Evolutionary conservation across 768 basidiomycete genomes (phyloP).

Genomic region (Trametes meyenii): DNA sequence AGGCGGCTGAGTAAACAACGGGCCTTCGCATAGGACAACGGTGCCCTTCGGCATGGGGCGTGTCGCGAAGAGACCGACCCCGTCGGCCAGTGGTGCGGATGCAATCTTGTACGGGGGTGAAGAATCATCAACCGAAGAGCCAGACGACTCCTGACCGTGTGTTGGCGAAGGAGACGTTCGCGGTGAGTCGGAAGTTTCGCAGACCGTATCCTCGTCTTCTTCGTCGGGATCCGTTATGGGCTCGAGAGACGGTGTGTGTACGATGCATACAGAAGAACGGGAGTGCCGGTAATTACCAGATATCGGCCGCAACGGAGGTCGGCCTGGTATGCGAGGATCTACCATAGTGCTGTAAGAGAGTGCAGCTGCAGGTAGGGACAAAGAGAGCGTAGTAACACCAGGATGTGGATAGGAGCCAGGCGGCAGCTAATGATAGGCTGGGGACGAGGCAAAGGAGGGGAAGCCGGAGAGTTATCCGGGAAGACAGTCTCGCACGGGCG

Average conservation of each 20-base stretch:
- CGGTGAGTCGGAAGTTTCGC: slow-evolving; percentile 1
- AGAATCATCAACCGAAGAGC: slow-evolving; percentile 10
- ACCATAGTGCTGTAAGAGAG: not conserved
- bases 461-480: slow-evolving; percentile 4
- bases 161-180: slow-evolving; percentile 1
- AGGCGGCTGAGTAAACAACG: slow-evolving; percentile 31
- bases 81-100: slow-evolving; percentile 22
- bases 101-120: slow-evolving; percentile 22
- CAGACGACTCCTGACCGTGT: slow-evolving; percentile 11
- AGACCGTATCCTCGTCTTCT: slow-evolving; percentile 14
- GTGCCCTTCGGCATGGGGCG: slow-evolving; percentile 30
- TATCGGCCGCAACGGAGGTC: not conserved
- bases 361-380: not conserved
- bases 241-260: slow-evolving; percentile 17
- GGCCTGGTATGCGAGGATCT: slow-evolving; percentile 1
- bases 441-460: slow-evolving; percentile 2
- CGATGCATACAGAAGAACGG: slow-evolving; percentile 16
- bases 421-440: not conserved
- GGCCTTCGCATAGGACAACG: slow-evolving; percentile 31
- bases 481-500: not conserved
- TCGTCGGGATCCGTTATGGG: slow-evolving; percentile 17
- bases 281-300: slow-evolving; percentile 5
- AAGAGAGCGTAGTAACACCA: not conserved
- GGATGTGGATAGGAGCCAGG: not conserved
- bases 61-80: slow-evolving; percentile 33